Base-by-base conservation (phyloP, 805 yeast species). In the Pichia cabralensis region DNA sequence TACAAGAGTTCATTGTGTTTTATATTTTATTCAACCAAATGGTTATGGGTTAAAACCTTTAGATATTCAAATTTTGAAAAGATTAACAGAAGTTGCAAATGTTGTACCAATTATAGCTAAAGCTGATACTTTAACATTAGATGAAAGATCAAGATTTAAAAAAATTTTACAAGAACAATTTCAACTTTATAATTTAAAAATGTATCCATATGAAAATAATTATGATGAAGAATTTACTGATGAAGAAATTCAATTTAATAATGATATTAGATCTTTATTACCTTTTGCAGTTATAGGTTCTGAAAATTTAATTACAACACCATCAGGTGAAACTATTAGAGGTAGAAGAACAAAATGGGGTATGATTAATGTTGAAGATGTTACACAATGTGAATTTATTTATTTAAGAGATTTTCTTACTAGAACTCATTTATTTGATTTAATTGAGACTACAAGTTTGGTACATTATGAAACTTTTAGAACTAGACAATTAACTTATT, bases 261-360 rank as follows among this genome's bases (percentile, higher is more conserved):
- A 71, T 45, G 84, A 80, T 50, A 80, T 81, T 49, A 73, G 80
- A 61, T 69, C 76, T 10, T 67, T 81, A 50, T 71, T 88, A 46
- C 98, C 98, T 19, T 89, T 92, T 65, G 97, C 97, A 2, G 76
- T 89, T 25, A 85, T 88, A 38, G 98, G 97, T 28, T 80, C 95
- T 10, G 94, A 85, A 55, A 74, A 69, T 38, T 80, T 80, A 48
- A 72, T 83, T 43, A 47, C 59, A 15, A 71, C 74, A 35, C 67
- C 81, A 35, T 76, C 78, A 50, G 96, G 95, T 28, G 82, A 79
- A 50, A 62, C 70, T 18, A 81, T 86, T 30, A 80, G 89, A 50
- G 96, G 96, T 33, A 78, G 97, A 62, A 77, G 82, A 62, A 86
- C 94, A 36, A 77, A 80, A 54, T 89, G 96, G 95, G 96, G 96